Conservation (phyloP, 495 filamentous ascomycete genomes). For the Trichoderma parareesei region DNA sequence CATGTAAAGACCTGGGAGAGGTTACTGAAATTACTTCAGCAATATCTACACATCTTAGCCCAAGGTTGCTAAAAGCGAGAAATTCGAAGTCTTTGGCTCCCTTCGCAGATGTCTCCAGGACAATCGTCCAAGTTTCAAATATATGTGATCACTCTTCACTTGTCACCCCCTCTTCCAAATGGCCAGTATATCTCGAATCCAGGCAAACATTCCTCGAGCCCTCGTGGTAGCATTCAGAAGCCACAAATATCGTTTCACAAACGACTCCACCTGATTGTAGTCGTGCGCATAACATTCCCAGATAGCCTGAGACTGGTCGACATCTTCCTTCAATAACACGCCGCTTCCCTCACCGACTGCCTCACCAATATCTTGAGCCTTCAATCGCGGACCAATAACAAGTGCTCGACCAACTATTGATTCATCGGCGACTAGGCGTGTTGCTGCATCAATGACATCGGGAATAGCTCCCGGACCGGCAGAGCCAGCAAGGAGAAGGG, state of each 20-base stretch:
- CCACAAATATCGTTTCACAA: constrained; percentile 36
- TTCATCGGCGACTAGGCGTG: constrained; percentile 37
- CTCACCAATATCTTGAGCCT: constrained; percentile 26
- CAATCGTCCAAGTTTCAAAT: not conserved
- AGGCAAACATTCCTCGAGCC: constrained; percentile 43
- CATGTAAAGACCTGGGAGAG: too few relatives aligned
- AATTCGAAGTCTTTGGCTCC: too few relatives aligned
- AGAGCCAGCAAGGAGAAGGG: constrained; percentile 44
- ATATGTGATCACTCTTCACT: not conserved
- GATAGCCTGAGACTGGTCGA: constrained; percentile 18
- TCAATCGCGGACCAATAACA: constrained; percentile 42
- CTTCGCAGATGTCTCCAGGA: too few relatives aligned
- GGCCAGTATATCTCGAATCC: constrained; percentile 37
- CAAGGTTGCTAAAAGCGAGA: too few relatives aligned
- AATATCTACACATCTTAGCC: too few relatives aligned
- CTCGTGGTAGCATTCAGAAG: constrained; percentile 39
- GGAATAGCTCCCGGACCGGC: constrained; percentile 39
- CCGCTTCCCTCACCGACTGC: constrained; percentile 32
- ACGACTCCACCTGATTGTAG: constrained; percentile 45
- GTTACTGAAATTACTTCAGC: too few relatives aligned
- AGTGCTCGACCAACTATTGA: constrained; percentile 43
- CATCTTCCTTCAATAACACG: constrained; percentile 10
- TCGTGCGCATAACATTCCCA: constrained; percentile 55
- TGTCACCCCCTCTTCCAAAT: not conserved
- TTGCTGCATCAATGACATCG: constrained; percentile 38